These are phyloP conservation scores for Fusarium buxicola DNA, from an alignment of 2,329 filamentous ascomycete species.

Conservation along the genomic window DNA sequence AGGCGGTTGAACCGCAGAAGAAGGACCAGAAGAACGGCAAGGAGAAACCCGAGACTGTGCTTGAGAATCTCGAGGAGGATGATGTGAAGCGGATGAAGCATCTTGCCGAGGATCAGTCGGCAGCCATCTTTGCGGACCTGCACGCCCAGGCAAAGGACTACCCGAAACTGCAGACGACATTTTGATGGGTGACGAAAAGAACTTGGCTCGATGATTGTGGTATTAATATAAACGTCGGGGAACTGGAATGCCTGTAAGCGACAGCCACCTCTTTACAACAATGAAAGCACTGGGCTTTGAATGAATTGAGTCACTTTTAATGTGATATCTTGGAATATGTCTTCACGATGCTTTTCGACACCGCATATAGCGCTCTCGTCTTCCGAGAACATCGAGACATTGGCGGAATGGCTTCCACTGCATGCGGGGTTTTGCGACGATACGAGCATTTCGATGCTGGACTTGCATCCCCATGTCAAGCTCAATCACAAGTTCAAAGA, in stretches of 20 bases:
- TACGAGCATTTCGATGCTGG: not conserved
- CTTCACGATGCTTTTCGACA: too few species aligned
- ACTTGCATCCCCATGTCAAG: not conserved
- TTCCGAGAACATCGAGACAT: not conserved
- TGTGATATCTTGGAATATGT: not conserved
- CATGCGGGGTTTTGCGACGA: constrained; percentile 2
- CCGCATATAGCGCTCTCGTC: not conserved
- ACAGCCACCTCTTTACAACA: not conserved
- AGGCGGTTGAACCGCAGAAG: constrained; percentile 62
- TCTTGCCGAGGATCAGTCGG: constrained; percentile 60
- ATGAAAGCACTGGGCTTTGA: not conserved
- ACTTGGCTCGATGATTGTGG: not conserved
- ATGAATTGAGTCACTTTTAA: too few species aligned
- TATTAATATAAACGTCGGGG: not conserved
- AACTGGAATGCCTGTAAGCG: not conserved
- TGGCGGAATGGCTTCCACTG: not conserved
- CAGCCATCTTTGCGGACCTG: constrained; percentile 43
- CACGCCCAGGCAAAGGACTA: constrained; percentile 42
- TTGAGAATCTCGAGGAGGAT: constrained; percentile 81
- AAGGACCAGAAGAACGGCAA: constrained; percentile 36
- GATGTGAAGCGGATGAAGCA: constrained; percentile 73
- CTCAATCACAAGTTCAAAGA: not conserved
- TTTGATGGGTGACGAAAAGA: constrained; percentile 21
- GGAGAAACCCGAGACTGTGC: constrained; percentile 74
- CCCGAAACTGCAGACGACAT: constrained; percentile 47